A percentile compares a stretch with the other conserved stretches of the same genome.
Evolutionary conservation across 2,329 filamentous ascomycete species (phyloP).

Genomic region (Huntiella omanensis): DNA sequence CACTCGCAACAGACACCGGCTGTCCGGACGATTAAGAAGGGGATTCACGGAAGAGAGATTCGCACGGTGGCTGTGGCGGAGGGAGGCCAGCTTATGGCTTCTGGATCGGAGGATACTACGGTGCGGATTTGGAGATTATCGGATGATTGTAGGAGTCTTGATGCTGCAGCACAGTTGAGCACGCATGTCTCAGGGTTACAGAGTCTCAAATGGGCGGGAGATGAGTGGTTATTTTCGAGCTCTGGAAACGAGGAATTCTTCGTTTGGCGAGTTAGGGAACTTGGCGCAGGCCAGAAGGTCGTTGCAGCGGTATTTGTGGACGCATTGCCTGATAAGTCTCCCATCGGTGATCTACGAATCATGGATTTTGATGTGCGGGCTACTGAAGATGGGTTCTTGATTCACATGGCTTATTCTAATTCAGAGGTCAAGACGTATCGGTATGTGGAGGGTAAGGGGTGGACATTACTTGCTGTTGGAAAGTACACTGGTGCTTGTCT

Average conservation of each 20-base stretch:
- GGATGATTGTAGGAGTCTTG: background rate
- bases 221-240: constrained; percentile 62
- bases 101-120: constrained; percentile 50
- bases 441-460: constrained; percentile 25
- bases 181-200: constrained; percentile 74
- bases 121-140: constrained; percentile 55
- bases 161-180: constrained; percentile 37
- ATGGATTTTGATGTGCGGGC: constrained; percentile 51
- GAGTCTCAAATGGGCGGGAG: constrained; percentile 54
- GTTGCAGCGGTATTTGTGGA: constrained; percentile 40
- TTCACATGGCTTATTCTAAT: constrained; percentile 68
- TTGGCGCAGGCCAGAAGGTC: constrained; percentile 30
- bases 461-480: no score
- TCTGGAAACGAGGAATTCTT: constrained; percentile 80
- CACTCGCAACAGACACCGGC: constrained; percentile 22
- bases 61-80: constrained; percentile 24
- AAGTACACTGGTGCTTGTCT: no score
- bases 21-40: constrained; percentile 23
- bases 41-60: constrained; percentile 77
- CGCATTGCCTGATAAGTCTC: constrained; percentile 29
- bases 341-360: constrained; percentile 53
- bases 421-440: constrained; percentile 49
- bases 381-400: constrained; percentile 25
- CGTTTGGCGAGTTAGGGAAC: constrained; percentile 49
- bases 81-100: constrained; percentile 29